Conservation (phyloP, 805 yeast species). For the Candida namnaoensis region DNA sequence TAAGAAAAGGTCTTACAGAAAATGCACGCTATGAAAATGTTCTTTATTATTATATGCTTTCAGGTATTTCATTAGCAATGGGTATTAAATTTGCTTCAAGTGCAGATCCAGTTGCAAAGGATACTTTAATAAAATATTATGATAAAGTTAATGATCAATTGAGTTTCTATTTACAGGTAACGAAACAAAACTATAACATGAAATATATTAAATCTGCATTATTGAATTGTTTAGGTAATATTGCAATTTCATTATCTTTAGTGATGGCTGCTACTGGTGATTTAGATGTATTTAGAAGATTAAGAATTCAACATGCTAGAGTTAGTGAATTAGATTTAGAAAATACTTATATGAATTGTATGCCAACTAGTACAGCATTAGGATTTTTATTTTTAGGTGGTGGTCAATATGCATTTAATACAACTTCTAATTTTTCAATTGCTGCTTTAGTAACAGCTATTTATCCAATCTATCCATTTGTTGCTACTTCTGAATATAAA, state of each 20-base stretch:
- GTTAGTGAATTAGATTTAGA: constrained; percentile 11
- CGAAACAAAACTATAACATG: constrained; percentile 46
- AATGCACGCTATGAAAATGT: constrained; percentile 51
- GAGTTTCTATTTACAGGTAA: constrained; percentile 29
- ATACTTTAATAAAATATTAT: constrained; percentile 39
- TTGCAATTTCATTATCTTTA: constrained; percentile 58
- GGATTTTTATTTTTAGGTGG: constrained; percentile 90
- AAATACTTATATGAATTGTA: constrained; percentile 56
- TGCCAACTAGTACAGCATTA: constrained; percentile 72
- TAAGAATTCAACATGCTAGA: constrained; percentile 57
- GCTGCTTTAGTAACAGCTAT: constrained; percentile 67
- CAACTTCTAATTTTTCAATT: constrained; percentile 46
- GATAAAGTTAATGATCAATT: constrained; percentile 10
- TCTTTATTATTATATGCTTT: constrained; percentile 53
- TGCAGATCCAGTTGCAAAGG: constrained; percentile 42
- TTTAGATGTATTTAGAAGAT: constrained; percentile 61
- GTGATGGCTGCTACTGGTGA: constrained; percentile 93
- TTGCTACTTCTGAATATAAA: constrained; percentile 19
- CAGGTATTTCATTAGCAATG: constrained; percentile 69
- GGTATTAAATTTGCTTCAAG: constrained; percentile 75
- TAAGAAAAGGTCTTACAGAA: constrained; percentile 11
- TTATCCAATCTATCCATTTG: constrained; percentile 61
- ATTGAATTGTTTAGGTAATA: constrained; percentile 43
- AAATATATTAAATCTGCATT: constrained; percentile 46
- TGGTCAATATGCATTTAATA: constrained; percentile 77